Conservation (phyloP, 2,329 filamentous ascomycete genomes). For the Colletotrichum sp. region DNA sequence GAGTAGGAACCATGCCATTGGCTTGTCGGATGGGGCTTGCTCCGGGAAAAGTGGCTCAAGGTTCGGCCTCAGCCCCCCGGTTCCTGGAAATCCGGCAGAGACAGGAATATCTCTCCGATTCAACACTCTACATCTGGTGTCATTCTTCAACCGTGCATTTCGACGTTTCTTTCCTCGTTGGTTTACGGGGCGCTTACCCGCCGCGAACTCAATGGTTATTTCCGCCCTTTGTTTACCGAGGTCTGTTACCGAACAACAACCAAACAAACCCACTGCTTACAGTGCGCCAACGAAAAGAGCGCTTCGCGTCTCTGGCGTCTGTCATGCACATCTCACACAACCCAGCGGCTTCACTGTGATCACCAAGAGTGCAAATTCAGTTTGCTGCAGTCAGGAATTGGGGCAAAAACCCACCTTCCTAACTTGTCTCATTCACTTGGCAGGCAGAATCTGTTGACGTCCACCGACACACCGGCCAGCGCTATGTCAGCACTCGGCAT, state of each 20-base stretch:
- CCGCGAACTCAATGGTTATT: not conserved
- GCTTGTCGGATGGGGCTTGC: slow-evolving; percentile 1
- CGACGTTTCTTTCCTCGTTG: not conserved
- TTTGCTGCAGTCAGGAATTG: not conserved
- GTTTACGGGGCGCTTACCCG: not conserved
- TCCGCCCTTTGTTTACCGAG: not conserved
- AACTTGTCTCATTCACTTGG: not conserved
- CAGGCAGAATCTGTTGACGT: not conserved
- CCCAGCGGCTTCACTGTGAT: not conserved
- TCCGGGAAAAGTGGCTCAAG: not conserved
- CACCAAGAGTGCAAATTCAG: not conserved
- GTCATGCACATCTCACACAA: not conserved
- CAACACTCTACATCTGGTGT: not conserved
- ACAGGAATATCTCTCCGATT: not conserved
- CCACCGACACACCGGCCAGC: not conserved
- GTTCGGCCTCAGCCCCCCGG: not conserved
- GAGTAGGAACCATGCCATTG: not conserved
- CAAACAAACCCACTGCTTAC: not conserved
- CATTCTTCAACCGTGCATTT: not conserved
- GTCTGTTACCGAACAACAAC: not conserved
- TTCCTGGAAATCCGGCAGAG: not conserved
- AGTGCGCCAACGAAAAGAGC: not conserved
- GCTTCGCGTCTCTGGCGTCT: not conserved
- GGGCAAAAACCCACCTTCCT: not conserved
- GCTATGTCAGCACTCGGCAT: slow-evolving; percentile 8